Conservation (phyloP, 306 rosid genomes). For the Dryas alaskensis region DNA sequence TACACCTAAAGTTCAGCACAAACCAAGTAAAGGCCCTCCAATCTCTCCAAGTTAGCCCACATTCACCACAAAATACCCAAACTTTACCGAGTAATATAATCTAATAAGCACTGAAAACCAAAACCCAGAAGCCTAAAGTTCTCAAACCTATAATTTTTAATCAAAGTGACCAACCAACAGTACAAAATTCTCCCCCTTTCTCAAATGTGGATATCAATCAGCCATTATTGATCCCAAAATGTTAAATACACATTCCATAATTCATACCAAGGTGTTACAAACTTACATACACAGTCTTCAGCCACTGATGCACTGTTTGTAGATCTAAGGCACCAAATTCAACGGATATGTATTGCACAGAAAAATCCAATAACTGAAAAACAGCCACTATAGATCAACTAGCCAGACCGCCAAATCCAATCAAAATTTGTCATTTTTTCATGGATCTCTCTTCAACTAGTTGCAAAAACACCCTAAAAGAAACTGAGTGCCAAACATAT, state of each 20-base stretch:
- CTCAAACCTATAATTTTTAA: not conserved
- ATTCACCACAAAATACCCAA: constrained; percentile 13
- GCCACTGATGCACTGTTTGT: constrained; percentile 1
- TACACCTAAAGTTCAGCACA: constrained; percentile 13
- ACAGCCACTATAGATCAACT: constrained; percentile 17
- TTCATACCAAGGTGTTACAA: not conserved
- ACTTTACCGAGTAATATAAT: not conserved
- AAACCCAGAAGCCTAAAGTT: not conserved
- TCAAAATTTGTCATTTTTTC: constrained; percentile 9
- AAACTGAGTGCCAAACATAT: constrained; percentile 4
- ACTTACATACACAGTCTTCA: not conserved
- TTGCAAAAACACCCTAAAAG: not conserved
- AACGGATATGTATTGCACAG: not conserved
- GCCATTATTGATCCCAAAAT: not conserved
- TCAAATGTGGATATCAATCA: constrained; percentile 10
- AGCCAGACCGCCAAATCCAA: constrained; percentile 20
- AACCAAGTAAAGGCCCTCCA: constrained; percentile 12
- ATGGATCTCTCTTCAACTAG: constrained; percentile 23
- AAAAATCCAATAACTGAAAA: constrained; percentile 2
- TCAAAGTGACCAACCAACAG: not conserved
- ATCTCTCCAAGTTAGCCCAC: constrained; percentile 21
- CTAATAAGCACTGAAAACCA: not conserved
- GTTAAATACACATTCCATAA: not conserved
- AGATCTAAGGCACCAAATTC: constrained; percentile 26
- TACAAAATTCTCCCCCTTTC: not conserved